Percentiles rank a stretch among this genome's conserved stretches.
phyloP scores from a whole-genome alignment of 2,329 filamentous ascomycete genomes.

The Grosmannia serpens region DNA sequence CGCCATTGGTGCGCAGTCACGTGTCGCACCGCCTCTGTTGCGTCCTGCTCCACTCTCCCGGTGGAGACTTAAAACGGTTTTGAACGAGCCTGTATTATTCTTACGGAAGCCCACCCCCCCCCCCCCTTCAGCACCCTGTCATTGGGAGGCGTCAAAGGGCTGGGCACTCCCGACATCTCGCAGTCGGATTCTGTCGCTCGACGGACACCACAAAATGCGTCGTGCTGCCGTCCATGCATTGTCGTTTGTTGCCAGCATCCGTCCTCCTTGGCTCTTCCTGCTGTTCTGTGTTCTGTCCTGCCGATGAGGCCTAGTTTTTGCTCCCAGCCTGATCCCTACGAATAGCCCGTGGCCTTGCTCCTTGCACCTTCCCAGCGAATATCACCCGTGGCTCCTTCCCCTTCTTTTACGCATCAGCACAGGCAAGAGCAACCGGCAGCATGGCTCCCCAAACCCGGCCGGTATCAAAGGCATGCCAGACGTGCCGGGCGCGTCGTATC shows the following conservation, averaged over 20 bases:
- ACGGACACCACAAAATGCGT: background rate
- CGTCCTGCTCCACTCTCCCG: background rate
- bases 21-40: background rate
- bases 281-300: too few relatives aligned
- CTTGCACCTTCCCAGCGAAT: background rate
- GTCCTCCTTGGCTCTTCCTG: too few relatives aligned
- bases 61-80: slow-evolving; percentile 3
- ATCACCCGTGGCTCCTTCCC: background rate
- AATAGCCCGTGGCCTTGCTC: background rate
- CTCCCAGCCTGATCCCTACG: too few relatives aligned
- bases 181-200: background rate
- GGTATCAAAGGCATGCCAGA: slow-evolving; percentile 4
- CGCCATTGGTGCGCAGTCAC: background rate
- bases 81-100: background rate
- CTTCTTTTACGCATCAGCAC: too few relatives aligned
- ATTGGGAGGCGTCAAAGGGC: too few relatives aligned
- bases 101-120: too few relatives aligned
- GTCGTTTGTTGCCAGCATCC: background rate
- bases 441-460: slow-evolving; percentile 1
- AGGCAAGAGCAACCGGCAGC: background rate
- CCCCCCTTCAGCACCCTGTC: too few relatives aligned
- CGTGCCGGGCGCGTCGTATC: slow-evolving; percentile 5
- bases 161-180: too few relatives aligned
- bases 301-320: too few relatives aligned
- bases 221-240: background rate